Conservation (phyloP, 345 rosid species). For the Lepidium aucheri region DNA sequence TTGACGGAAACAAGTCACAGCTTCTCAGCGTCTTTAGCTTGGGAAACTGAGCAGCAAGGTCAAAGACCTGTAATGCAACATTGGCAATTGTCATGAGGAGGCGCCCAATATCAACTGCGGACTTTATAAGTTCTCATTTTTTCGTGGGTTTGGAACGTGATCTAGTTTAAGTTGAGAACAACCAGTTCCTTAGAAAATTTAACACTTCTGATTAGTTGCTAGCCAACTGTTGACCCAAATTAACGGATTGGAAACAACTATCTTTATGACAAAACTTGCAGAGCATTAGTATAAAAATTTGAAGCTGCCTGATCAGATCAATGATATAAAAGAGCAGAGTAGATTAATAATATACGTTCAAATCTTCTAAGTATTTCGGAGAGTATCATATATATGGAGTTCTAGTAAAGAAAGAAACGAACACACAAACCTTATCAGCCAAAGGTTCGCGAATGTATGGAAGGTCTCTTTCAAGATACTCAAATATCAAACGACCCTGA, state of each 20-base stretch:
- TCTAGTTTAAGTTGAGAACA: not conserved
- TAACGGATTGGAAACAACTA: not conserved
- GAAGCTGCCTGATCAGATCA: not conserved
- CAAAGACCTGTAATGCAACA: constrained; percentile 40
- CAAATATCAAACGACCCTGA: constrained; percentile 47
- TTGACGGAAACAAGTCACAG: constrained; percentile 51
- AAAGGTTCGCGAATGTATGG: constrained; percentile 79
- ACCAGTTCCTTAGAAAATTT: not conserved
- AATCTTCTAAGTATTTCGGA: not conserved
- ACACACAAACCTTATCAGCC: constrained; percentile 71
- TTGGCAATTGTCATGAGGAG: not conserved
- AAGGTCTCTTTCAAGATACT: constrained; percentile 61
- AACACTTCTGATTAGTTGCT: not conserved
- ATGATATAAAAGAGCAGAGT: not conserved
- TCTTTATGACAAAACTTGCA: not conserved
- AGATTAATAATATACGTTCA: not conserved
- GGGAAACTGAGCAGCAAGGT: constrained; percentile 52
- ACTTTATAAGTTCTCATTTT: not conserved
- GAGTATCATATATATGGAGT: not conserved
- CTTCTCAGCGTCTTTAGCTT: constrained; percentile 56
- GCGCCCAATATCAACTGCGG: not conserved
- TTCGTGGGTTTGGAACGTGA: not conserved
- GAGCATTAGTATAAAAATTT: not conserved
- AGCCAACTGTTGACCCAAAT: not conserved
- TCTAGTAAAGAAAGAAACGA: constrained; percentile 32